Evolutionary conservation across 2,329 filamentous ascomycete species (phyloP).

Genomic region (Sphaerulina populicola): DNA sequence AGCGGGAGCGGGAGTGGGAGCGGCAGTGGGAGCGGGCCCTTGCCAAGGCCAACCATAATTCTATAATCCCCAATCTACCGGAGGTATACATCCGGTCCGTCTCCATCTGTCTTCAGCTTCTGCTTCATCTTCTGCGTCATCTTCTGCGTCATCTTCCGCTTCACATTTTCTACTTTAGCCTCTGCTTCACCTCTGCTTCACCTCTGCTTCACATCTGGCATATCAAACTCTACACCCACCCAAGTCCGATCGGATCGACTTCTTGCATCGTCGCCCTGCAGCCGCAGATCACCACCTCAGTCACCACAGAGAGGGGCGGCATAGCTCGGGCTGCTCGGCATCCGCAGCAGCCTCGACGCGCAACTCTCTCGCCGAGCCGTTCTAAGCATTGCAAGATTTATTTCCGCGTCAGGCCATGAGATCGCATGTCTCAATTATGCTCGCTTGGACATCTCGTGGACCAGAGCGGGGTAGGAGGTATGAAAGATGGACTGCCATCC

Average conservation of each 20-base stretch:
- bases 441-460: neutral
- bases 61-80: no score
- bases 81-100: no score
- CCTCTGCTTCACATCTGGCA: no score
- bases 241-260: neutral
- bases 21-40: no score
- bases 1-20: no score
- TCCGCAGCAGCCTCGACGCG: neutral
- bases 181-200: no score
- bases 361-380: slow-evolving; percentile 1
- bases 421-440: neutral
- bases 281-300: no score
- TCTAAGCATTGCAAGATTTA: slow-evolving; percentile 3
- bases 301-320: neutral
- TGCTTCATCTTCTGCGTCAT: no score
- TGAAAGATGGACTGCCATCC: slow-evolving; percentile 1
- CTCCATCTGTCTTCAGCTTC: no score
- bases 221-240: neutral
- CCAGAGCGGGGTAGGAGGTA: neutral
- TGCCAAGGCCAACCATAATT: no score
- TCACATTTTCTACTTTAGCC: no score
- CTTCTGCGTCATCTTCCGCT: no score
- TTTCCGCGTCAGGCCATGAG: neutral
- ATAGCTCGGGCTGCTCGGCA: neutral
- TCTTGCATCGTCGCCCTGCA: neutral